These are phyloP conservation scores for Helicocarpus griseus DNA, from an alignment of 2,329 filamentous ascomycete genomes.

Conservation along the genomic window DNA sequence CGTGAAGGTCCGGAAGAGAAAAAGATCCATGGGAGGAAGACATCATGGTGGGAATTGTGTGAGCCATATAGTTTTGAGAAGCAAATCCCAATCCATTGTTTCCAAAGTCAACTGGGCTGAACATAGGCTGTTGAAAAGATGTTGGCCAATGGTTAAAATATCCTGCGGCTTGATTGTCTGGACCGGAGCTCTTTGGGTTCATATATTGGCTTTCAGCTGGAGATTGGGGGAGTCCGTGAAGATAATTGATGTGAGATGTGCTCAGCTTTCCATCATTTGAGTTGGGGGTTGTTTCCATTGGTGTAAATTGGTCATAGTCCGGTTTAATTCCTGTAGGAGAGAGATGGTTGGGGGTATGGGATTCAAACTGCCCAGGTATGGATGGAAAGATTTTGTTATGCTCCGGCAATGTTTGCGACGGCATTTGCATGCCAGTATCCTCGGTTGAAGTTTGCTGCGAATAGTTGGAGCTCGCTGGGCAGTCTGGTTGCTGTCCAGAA, in stretches of 20 bases:
- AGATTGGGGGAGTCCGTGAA: constrained; percentile 13
- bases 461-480: no score
- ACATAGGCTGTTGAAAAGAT: constrained; percentile 25
- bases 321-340: not conserved
- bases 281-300: not conserved
- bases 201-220: constrained; percentile 1
- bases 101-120: constrained; percentile 23
- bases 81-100: constrained; percentile 16
- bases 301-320: not conserved
- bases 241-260: constrained; percentile 20
- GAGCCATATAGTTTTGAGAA: constrained; percentile 19
- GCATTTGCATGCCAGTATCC: not conserved
- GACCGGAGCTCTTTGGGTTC: constrained; percentile 15
- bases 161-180: constrained; percentile 14
- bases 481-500: not conserved
- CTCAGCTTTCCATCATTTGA: constrained; percentile 8
- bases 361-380: not conserved
- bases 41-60: constrained; percentile 20
- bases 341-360: not conserved
- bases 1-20: constrained; percentile 9
- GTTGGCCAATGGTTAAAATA: constrained; percentile 23
- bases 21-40: constrained; percentile 16
- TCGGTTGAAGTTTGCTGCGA: not conserved
- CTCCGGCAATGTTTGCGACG: constrained; percentile 11
- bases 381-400: constrained; percentile 11